These are phyloP conservation scores for Pyrenophora teres DNA, from an alignment of 2,329 filamentous ascomycete genomes.

Conservation along the genomic window DNA sequence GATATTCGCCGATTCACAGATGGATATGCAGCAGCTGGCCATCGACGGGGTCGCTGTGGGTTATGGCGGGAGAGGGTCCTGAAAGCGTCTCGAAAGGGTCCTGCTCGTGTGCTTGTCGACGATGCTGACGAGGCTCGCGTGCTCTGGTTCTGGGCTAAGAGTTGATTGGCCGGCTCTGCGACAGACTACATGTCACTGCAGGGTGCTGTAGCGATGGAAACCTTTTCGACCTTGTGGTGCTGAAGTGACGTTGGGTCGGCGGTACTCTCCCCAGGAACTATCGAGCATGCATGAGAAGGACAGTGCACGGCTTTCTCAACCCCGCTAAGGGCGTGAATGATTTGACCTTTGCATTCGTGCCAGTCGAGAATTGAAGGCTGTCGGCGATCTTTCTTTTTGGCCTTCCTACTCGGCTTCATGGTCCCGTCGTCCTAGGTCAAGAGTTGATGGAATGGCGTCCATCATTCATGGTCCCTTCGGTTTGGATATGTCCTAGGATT, in stretches of 20 bases:
- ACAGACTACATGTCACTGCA: constrained; percentile 13
- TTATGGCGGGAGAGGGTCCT: constrained; percentile 6
- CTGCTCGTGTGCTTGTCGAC: constrained; percentile 29
- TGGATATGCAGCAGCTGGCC: constrained; percentile 15
- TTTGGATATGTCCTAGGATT: neutral
- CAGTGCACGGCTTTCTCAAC: no score
- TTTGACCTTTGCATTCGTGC: no score
- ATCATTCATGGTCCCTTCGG: neutral
- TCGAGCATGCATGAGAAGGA: neutral
- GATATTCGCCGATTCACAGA: constrained; percentile 19
- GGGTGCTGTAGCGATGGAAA: constrained; percentile 1
- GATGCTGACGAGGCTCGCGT: constrained; percentile 25
- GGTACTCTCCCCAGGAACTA: constrained; percentile 1
- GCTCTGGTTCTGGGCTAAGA: constrained; percentile 11
- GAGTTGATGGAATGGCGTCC: neutral
- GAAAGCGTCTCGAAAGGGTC: constrained; percentile 10
- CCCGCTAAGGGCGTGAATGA: no score
- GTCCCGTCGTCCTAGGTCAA: no score
- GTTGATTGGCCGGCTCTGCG: constrained; percentile 13
- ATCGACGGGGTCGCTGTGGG: constrained; percentile 18
- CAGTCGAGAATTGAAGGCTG: no score
- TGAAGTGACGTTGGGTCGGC: constrained; percentile 1
- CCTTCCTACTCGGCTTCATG: no score
- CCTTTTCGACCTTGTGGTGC: neutral
- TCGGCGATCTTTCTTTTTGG: neutral